phyloP scores from a whole-genome alignment of 2,329 filamentous ascomycete species.

The Hymenotorrendiella dingleyae region DNA sequence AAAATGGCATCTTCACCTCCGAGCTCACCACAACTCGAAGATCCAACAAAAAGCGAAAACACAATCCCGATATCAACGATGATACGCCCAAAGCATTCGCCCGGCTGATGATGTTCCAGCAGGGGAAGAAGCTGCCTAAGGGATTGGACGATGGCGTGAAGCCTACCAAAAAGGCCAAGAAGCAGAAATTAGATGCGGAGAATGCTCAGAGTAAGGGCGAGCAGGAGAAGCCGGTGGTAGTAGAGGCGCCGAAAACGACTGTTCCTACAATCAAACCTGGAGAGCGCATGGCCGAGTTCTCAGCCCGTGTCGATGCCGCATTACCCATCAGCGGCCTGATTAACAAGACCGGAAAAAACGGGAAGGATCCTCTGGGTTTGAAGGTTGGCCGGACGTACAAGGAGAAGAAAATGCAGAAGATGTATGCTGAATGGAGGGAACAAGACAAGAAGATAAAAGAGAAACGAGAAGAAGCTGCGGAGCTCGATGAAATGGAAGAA shows the following conservation, averaged over 20 bases:
- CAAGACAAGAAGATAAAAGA: slow-evolving; percentile 49
- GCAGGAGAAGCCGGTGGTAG: slow-evolving; percentile 17
- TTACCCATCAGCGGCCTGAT: slow-evolving; percentile 70
- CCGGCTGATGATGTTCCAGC: slow-evolving; percentile 71
- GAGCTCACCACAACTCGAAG: slow-evolving; percentile 27
- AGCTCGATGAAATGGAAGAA: slow-evolving; percentile 29
- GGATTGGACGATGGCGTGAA: slow-evolving; percentile 67
- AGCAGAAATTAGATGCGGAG: slow-evolving; percentile 10
- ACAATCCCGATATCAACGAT: slow-evolving; percentile 44
- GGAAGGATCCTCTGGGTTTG: slow-evolving; percentile 57
- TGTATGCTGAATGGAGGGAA: slow-evolving; percentile 72
- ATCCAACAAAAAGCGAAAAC: slow-evolving; percentile 44
- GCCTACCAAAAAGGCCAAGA: slow-evolving; percentile 30
- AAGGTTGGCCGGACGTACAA: slow-evolving; percentile 72
- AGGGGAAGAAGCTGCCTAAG: slow-evolving; percentile 52
- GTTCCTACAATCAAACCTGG: slow-evolving; percentile 71
- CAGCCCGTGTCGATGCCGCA: slow-evolving; percentile 75
- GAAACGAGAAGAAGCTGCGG: slow-evolving; percentile 23
- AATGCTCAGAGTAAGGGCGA: slow-evolving; percentile 16
- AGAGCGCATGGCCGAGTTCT: slow-evolving; percentile 77
- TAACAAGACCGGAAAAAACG: slow-evolving; percentile 52
- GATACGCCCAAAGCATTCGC: slow-evolving; percentile 87
- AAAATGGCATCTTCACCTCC: slow-evolving; percentile 33
- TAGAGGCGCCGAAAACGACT: slow-evolving; percentile 30
- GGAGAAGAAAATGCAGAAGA: slow-evolving; percentile 75